Evolutionary conservation across 2,329 filamentous ascomycete species (phyloP).

Genomic region (Alternaria gaisen): DNA sequence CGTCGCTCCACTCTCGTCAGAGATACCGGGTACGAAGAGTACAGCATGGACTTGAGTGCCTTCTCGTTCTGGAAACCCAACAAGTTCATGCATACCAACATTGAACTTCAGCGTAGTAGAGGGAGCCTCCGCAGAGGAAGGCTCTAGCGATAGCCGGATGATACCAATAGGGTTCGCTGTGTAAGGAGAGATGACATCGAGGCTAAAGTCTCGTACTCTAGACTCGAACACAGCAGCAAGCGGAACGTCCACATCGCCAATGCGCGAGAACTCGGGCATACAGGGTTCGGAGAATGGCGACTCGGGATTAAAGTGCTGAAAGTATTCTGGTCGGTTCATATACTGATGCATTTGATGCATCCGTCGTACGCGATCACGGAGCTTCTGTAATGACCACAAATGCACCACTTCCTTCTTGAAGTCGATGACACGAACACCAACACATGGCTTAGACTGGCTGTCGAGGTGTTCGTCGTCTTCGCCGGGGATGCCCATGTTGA

Average conservation of each 20-base stretch:
- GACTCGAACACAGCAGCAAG: conserved; percentile 93
- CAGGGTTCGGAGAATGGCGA: conserved; percentile 93
- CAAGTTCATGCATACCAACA: conserved; percentile 95
- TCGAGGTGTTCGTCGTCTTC: conserved; percentile 88
- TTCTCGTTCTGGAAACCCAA: conserved; percentile 94
- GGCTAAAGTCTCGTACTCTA: conserved; percentile 88
- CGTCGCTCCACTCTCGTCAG: conserved; percentile 84
- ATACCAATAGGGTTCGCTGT: conserved; percentile 91
- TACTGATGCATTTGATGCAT: conserved; percentile 99
- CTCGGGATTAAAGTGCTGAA: conserved; percentile 89
- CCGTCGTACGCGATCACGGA: conserved; percentile 83
- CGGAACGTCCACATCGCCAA: conserved; percentile 93
- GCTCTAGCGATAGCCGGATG: conserved; percentile 88
- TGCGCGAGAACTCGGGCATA: conserved; percentile 89
- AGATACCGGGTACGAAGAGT: conserved; percentile 91
- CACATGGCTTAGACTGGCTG: conserved; percentile 84
- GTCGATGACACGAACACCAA: conserved; percentile 89
- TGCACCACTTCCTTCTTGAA: conserved; percentile 87
- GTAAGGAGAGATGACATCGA: conserved; percentile 92
- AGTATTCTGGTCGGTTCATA: conserved; percentile 91
- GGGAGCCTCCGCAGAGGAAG: conserved; percentile 90
- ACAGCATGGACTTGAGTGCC: conserved; percentile 96
- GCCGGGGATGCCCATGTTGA: conserved; percentile 85
- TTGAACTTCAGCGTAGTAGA: conserved; percentile 97
- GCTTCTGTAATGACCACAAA: conserved; percentile 93